These are phyloP conservation scores for Pestalotiopsis sp. DNA, from an alignment of 2,329 filamentous ascomycete species.

Conservation along the genomic window DNA sequence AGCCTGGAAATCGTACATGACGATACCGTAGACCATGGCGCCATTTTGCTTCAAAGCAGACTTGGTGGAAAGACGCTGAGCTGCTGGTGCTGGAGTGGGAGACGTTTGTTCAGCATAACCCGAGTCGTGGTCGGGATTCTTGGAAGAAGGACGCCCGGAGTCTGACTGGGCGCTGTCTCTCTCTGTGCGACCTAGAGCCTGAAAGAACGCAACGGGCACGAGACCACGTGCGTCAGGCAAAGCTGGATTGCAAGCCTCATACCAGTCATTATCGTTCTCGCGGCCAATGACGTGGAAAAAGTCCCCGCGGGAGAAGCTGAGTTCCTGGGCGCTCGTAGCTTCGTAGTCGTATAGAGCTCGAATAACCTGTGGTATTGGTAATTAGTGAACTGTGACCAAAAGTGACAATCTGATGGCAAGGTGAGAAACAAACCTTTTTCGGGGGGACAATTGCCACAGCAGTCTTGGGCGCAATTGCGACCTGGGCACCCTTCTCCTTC, in stretches of 20 bases:
- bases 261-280: constrained; percentile 95
- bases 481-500: constrained; percentile 73
- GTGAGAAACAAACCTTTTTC: constrained; percentile 72
- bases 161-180: constrained; percentile 80
- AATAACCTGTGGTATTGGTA: constrained; percentile 70
- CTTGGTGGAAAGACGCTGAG: constrained; percentile 51
- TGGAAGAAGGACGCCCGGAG: constrained; percentile 51
- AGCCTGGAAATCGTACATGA: constrained; percentile 95
- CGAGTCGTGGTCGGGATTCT: constrained; percentile 81
- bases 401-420: constrained; percentile 3
- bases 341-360: constrained; percentile 94
- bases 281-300: constrained; percentile 98
- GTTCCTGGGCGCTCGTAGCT: constrained; percentile 74
- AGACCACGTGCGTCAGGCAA: constrained; percentile 85
- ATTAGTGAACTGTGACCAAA: constrained; percentile 21
- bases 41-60: constrained; percentile 56
- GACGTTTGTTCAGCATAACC: constrained; percentile 70
- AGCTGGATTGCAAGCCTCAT: constrained; percentile 95
- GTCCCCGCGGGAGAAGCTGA: constrained; percentile 92
- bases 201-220: constrained; percentile 93
- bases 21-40: constrained; percentile 94
- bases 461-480: constrained; percentile 81
- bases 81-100: constrained; percentile 36
- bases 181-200: constrained; percentile 88
- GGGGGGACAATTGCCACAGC: constrained; percentile 87